phyloP scores from a whole-genome alignment of 768 basidiomycete genomes.

The Hebeloma cylindrosporum region DNA sequence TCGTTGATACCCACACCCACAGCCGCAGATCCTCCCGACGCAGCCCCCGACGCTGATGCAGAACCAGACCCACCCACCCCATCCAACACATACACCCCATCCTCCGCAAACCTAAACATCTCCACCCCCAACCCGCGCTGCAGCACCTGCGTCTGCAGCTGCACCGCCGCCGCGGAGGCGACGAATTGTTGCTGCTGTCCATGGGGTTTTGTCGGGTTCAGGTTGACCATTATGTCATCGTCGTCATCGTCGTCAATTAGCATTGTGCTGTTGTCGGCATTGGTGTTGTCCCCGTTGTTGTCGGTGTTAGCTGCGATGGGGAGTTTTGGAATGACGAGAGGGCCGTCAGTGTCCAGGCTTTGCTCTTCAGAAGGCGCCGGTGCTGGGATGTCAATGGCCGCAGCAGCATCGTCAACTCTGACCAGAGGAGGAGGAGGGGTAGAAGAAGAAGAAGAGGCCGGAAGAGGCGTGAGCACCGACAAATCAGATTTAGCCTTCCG shows the following conservation, averaged over 20 bases:
- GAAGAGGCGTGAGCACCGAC: too few relatives aligned
- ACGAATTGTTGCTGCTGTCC: too few relatives aligned
- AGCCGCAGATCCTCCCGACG: too few relatives aligned
- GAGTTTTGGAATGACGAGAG: neutral
- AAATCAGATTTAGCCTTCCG: neutral
- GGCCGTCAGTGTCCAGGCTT: neutral
- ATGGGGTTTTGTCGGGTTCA: neutral
- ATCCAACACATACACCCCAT: slow-evolving; percentile 38
- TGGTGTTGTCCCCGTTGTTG: neutral
- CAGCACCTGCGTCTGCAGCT: slow-evolving; percentile 34
- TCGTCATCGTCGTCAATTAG: slow-evolving; percentile 1
- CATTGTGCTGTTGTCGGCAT: slow-evolving; percentile 7
- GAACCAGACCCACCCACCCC: too few relatives aligned
- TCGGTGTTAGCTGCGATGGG: neutral
- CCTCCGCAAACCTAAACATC: slow-evolving; percentile 40
- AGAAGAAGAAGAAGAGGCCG: too few relatives aligned
- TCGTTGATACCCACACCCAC: too few relatives aligned
- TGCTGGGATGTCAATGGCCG: neutral
- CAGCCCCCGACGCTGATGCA: too few relatives aligned
- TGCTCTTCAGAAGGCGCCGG: neutral
- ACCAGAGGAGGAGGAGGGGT: too few relatives aligned
- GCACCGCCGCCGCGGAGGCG: slow-evolving; percentile 15
- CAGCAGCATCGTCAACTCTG: neutral
- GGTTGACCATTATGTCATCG: slow-evolving; percentile 4
- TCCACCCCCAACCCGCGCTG: slow-evolving; percentile 34